Base-by-base conservation (phyloP, 78 protist species). In the Pelomyxa schiedti region DNA sequence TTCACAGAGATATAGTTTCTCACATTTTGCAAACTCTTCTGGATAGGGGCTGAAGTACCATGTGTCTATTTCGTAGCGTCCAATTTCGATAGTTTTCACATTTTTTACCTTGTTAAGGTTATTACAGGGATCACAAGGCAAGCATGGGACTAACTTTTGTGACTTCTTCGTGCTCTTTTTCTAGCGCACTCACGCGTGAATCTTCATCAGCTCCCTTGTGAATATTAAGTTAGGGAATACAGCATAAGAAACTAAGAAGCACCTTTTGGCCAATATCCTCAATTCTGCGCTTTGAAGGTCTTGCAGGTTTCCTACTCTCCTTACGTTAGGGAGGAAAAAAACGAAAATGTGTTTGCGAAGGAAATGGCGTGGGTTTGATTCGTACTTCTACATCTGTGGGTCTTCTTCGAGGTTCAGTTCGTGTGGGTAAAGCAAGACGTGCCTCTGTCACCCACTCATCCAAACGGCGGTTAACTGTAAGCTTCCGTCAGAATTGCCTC, bases 41-140 rank as follows among this genome's bases (percentile, higher is more conserved):
- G 96, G 96, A 39, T 80, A 95, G 0, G 98, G 98, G 0, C 92
- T 72, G 52, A 88, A 94, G 74, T 95, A 94, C 98, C 98, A 95
- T 5, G 98, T 89, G 16, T 92, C 96, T 32, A 95, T 79, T 66
- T 88, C 90, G 77, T 81, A 91, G 72, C 75, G 74, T 39, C 94
- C 91, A 35, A 91, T 37, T 71, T 84, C 91, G 1, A 94, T 72
- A 1, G 58, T 42, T n/a, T 77, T 75, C n/a, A 94, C 80, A 69
- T 95, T 95, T 76, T 95, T 94, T 37, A 95, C 94, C 35, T n/a
- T n/a, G n/a, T n/a, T n/a, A n/a, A n/a, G n/a, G n/a, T n/a, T n/a
- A n/a, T n/a, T n/a, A n/a, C n/a, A n/a, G n/a, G n/a, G n/a, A n/a
- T n/a, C n/a, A n/a, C n/a, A n/a, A n/a, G n/a, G n/a, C n/a, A n/a